Base-by-base conservation (phyloP, 257 asterid genomes). In the Nicotiana otophora region DNA sequence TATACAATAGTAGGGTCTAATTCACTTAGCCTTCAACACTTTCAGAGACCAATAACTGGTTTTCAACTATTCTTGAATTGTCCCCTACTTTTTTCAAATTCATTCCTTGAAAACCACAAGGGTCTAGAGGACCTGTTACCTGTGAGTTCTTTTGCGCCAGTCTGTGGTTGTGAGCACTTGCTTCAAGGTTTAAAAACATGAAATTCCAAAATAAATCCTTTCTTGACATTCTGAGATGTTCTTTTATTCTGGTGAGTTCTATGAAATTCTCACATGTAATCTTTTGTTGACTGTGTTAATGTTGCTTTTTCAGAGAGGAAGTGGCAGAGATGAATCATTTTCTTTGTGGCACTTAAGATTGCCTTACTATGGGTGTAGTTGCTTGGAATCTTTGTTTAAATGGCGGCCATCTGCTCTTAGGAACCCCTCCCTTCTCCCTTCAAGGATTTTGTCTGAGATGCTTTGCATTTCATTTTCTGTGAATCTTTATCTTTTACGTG, bases 251-350 rank as follows among this genome's bases (percentile, higher is more conserved):
- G 15, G 3, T 31, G 33, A 46, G 12, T 67, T 23, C 36, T 36
- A 16, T 77, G 11, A 33, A 62, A 55, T 57, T 67, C 16, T 81
- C 19, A 17, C 48, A n/a, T 77, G 33, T 68, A 36, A 33, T 14
- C 57, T 60, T 7, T 55, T 53, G 33, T 65, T 82, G 6, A 42
- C 39, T 60, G n/a, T 66, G 68, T 78, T 30, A 58, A 81, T 66
- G 61, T 60, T 10, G 23, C 63, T 83, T 67, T 87, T 88, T 78
- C 95, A 95, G 98, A 93, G 81, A 92, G 91, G 88, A 95, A 90
- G 84, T 95, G 98, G 98, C 84, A 89, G 86, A 89, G 97, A 88
- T 95, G 84, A 93, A 53, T 15, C 48, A 42, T 3, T 42, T 42
- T 42, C 0, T 42, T 42, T 42, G 48, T 42, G 48, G 11, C 48